phyloP scores from a whole-genome alignment of 805 yeast genomes.

The Schwanniomyces pseudopolymorphus region DNA sequence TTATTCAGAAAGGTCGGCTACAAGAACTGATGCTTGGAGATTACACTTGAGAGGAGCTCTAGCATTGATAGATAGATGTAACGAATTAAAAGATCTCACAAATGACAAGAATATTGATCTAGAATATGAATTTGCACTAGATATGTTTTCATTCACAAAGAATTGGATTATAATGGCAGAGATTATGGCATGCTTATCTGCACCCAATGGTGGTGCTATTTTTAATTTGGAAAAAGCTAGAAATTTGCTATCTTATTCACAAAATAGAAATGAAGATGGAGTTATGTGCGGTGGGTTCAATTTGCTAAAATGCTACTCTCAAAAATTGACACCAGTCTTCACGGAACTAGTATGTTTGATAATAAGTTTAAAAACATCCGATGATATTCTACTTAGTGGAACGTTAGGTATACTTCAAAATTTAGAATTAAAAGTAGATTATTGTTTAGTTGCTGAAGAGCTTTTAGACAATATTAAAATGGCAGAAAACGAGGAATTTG shows the following conservation, averaged over 20 bases:
- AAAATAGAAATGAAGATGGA: neutral
- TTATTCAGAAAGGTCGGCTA: slow-evolving; percentile 5
- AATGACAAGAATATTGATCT: neutral
- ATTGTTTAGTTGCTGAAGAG: neutral
- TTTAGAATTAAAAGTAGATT: neutral
- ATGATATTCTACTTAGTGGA: neutral
- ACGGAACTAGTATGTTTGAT: neutral
- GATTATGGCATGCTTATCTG: slow-evolving; percentile 4
- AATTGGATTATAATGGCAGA: slow-evolving; percentile 4
- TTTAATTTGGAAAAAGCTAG: neutral
- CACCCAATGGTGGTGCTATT: slow-evolving; percentile 4
- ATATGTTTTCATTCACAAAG: slow-evolving; percentile 5
- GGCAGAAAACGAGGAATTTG: neutral
- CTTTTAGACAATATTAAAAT: neutral
- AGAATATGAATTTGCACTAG: neutral
- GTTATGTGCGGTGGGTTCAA: slow-evolving; percentile 1
- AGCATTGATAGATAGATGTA: neutral
- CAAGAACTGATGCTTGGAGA: neutral
- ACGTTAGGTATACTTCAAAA: neutral
- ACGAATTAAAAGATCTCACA: no score
- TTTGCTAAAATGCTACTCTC: slow-evolving; percentile 2
- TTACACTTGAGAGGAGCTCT: neutral
- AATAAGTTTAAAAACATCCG: neutral
- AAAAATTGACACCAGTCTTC: slow-evolving; percentile 3
- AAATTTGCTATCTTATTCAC: neutral